Base-by-base conservation (phyloP, 2,329 filamentous ascomycete species). In the Fusarium siculi region DNA sequence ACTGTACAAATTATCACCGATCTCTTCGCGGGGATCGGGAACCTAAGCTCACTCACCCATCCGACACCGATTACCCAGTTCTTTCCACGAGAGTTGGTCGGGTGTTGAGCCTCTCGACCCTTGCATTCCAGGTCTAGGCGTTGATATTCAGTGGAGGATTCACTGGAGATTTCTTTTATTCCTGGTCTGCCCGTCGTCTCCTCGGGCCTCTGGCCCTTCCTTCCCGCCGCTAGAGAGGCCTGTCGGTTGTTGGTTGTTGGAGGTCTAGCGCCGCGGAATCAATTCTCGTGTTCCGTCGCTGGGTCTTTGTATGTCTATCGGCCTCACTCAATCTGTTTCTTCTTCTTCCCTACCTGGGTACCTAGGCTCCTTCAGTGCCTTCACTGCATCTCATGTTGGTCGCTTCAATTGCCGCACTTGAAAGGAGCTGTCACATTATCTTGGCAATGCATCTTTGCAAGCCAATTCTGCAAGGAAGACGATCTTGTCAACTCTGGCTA, bases 261-360 rank as follows among this genome's bases (percentile, higher is more conserved):
- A 63, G 37, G 42, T 61, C 52, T 73, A 74, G 72, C 71, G 68
- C 72, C 72, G 71, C 71, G 71, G 72, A 74, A 72, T 60, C 42
- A 42, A 25, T 57, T 69, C 21, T 58, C 34, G 53, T 59, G 37
- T 72, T 72, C 72, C 72, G 71, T 54, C 21, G 23, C 37, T 60
- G 59, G 47, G 34, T 55, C 28, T 44, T 19, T 25, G 21, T 42
- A 25, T 44, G 42, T 25, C 42, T 52, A 46, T 72, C 32, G 47
- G 63, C 63, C 68, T 72, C 64, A 14, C 32, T 32, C 32, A 32
- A 44, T 67, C 15, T 66, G 44, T 53, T 56, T 59, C 32, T 36
- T 39, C 50, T 36, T 36, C 34, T 36, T 36, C 34, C 34, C 34
- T 36, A 36, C 19, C 19, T 30, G 11, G 30, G 54, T 30, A 21